Percentiles rank a stretch among this genome's conserved stretches.
These are phyloP conservation scores for Cornus kousa DNA, from an alignment of 148 eudicot species.

Conservation along the genomic window DNA sequence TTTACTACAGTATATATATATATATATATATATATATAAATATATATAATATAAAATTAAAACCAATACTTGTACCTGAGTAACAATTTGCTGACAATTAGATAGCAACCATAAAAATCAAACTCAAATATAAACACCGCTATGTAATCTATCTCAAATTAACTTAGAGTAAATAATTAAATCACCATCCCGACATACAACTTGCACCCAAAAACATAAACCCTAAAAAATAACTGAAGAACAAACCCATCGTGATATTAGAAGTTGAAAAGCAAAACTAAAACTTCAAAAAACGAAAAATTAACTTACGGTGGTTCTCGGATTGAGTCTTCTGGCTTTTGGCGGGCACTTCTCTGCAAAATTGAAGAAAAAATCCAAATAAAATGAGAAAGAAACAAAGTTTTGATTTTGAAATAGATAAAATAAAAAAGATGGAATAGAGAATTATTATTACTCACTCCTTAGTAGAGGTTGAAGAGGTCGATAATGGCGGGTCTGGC, in stretches of 20 bases:
- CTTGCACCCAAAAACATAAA: background rate
- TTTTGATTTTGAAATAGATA: background rate
- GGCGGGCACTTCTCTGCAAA: constrained; percentile 60
- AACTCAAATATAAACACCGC: too few species aligned
- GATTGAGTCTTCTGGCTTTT: constrained; percentile 57
- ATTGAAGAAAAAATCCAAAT: background rate
- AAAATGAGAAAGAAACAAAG: background rate
- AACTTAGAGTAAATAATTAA: too few species aligned
- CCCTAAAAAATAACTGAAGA: background rate
- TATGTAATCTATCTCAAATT: too few species aligned
- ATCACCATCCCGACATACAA: too few species aligned
- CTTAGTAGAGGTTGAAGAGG: constrained; percentile 84
- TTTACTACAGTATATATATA: too few species aligned
- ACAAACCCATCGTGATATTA: background rate
- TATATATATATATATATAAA: too few species aligned
- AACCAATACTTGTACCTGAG: too few species aligned
- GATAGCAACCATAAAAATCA: too few species aligned
- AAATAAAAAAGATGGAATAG: background rate
- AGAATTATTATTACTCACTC: constrained; percentile 52
- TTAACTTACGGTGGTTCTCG: constrained; percentile 81
- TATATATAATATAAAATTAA: too few species aligned
- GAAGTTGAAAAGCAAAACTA: background rate
- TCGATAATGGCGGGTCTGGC: constrained; percentile 64
- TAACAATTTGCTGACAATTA: too few species aligned
- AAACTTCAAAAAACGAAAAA: background rate